Conservation (phyloP, 106 monocot species). For the Dendrobium huoshanense region DNA sequence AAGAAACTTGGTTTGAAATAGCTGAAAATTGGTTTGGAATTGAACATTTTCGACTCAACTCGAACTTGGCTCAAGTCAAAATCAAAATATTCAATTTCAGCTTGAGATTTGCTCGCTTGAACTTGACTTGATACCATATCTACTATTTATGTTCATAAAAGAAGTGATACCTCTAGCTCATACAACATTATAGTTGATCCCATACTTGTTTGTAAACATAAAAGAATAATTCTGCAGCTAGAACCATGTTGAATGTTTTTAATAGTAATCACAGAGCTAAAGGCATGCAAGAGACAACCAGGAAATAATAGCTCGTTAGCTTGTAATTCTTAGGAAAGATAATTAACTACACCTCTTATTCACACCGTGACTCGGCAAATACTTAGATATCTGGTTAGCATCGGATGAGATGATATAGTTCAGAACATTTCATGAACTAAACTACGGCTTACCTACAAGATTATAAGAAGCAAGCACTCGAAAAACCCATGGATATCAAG, state of each 20-base stretch:
- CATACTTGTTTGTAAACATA: not conserved
- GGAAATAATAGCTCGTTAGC: not conserved
- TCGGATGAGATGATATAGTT: not conserved
- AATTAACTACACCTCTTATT: not conserved
- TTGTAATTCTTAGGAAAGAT: not conserved
- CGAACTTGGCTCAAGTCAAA: too few species aligned
- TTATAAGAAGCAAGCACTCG: not conserved
- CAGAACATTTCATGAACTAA: not conserved
- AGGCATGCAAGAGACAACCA: not conserved
- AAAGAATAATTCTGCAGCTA: not conserved
- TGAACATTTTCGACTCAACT: not conserved
- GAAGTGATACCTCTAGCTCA: not conserved
- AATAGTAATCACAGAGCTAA: not conserved
- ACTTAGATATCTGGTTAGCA: not conserved
- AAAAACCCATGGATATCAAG: not conserved
- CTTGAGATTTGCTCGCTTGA: too few species aligned
- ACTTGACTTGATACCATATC: not conserved
- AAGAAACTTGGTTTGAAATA: not conserved
- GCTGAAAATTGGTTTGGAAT: not conserved
- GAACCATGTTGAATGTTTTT: not conserved
- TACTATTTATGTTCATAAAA: not conserved
- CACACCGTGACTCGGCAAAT: not conserved
- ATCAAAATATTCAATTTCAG: too few species aligned
- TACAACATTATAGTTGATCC: not conserved
- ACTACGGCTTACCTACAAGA: not conserved